phyloP scores from a whole-genome alignment of 2,329 filamentous ascomycete genomes.

The Cercospora canescens region DNA sequence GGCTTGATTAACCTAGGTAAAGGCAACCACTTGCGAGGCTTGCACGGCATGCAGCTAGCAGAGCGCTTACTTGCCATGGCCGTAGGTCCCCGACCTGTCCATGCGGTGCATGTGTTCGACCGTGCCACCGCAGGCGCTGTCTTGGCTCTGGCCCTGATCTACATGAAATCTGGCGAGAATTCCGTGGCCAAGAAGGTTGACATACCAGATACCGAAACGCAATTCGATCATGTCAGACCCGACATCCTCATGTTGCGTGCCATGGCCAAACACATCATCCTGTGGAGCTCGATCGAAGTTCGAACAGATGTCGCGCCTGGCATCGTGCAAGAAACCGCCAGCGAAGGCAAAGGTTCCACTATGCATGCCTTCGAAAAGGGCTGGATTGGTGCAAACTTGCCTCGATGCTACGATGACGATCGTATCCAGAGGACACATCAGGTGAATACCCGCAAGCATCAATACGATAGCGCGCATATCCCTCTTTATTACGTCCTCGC shows the following conservation, averaged over 20 bases:
- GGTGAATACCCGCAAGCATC: slow-evolving; percentile 18
- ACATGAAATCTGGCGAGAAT: slow-evolving; percentile 92
- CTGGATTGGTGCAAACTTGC: slow-evolving; percentile 78
- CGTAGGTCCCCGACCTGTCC: slow-evolving; percentile 84
- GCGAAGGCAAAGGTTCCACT: background rate
- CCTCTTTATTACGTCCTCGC: slow-evolving; percentile 91
- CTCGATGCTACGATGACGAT: slow-evolving; percentile 64
- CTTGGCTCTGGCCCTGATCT: slow-evolving; percentile 85
- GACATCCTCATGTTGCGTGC: slow-evolving; percentile 90
- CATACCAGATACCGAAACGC: slow-evolving; percentile 82
- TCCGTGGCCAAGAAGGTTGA: slow-evolving; percentile 89
- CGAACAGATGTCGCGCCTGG: slow-evolving; percentile 3
- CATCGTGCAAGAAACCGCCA: background rate
- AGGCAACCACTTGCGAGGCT: slow-evolving; percentile 79
- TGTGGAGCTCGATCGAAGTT: slow-evolving; percentile 83
- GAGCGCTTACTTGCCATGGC: slow-evolving; percentile 85
- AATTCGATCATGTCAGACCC: slow-evolving; percentile 94
- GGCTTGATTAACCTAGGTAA: slow-evolving; percentile 94
- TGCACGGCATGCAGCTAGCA: slow-evolving; percentile 91
- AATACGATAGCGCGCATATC: slow-evolving; percentile 76
- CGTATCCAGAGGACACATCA: slow-evolving; percentile 51
- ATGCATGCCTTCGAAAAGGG: slow-evolving; percentile 13
- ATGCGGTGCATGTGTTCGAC: slow-evolving; percentile 89
- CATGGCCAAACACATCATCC: slow-evolving; percentile 83
- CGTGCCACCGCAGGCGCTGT: slow-evolving; percentile 92